Conservation (phyloP, 108 stramenopile species). For the Skeletonema grethae region DNA sequence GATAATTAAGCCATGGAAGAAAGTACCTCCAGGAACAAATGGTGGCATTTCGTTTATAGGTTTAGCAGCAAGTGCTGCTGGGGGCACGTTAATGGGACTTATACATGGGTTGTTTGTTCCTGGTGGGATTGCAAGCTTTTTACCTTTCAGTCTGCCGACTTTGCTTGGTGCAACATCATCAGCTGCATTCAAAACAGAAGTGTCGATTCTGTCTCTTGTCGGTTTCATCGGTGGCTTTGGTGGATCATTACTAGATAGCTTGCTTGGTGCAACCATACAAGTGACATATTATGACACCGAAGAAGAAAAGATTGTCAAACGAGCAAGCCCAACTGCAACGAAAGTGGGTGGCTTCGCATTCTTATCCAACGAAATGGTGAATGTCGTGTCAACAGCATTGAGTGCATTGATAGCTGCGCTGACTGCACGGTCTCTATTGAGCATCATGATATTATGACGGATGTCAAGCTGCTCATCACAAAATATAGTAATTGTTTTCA, state of each 20-base stretch:
- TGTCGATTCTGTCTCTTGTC: slow-evolving; percentile 37
- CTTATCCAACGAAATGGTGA: slow-evolving; percentile 41
- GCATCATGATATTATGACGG: neutral
- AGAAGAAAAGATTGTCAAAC: slow-evolving; percentile 46
- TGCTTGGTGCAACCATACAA: slow-evolving; percentile 82
- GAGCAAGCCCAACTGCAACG: slow-evolving; percentile 11
- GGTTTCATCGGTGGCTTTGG: slow-evolving; percentile 64
- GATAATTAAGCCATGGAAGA: slow-evolving; percentile 56
- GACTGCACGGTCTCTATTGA: slow-evolving; percentile 16
- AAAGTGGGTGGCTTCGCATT: slow-evolving; percentile 20
- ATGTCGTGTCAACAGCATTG: slow-evolving; percentile 30
- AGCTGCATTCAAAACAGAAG: slow-evolving; percentile 18
- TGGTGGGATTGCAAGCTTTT: slow-evolving; percentile 35
- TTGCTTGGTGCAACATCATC: slow-evolving; percentile 2
- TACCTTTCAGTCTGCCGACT: slow-evolving; percentile 5
- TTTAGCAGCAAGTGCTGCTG: slow-evolving; percentile 61
- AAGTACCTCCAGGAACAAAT: slow-evolving; percentile 83
- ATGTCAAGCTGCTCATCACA: neutral
- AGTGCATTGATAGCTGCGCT: slow-evolving; percentile 26
- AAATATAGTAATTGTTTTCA: no score
- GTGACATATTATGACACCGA: slow-evolving; percentile 66
- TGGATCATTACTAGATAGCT: slow-evolving; percentile 74
- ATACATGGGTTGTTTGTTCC: slow-evolving; percentile 49
- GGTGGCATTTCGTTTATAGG: slow-evolving; percentile 73
- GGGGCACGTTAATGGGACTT: slow-evolving; percentile 70